These are phyloP conservation scores for Colletotrichum simmondsii DNA, from an alignment of 2,329 filamentous ascomycete genomes.

Conservation along the genomic window DNA sequence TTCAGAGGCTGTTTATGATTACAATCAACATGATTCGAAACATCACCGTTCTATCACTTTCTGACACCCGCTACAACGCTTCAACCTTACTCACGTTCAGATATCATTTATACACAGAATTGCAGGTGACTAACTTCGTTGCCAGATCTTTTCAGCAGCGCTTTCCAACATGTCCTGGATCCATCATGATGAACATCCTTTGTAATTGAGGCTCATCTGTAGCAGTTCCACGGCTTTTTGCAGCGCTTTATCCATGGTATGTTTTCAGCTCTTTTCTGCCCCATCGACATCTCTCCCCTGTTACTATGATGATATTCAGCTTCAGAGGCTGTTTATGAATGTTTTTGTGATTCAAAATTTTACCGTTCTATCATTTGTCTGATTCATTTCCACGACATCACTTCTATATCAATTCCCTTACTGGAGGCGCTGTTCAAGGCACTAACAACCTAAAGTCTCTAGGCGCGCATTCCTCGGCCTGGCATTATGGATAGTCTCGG, in stretches of 20 bases:
- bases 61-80: conserved; percentile 6
- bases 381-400: background rate
- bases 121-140: background rate
- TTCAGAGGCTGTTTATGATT: conserved; percentile 62
- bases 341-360: conserved; percentile 48
- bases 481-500: too few species aligned
- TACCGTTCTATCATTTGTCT: conserved; percentile 42
- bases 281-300: background rate
- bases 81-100: background rate
- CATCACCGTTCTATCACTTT: conserved; percentile 44
- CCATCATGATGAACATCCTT: background rate
- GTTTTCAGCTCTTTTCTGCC: background rate
- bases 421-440: background rate
- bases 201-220: background rate
- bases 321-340: conserved; percentile 61
- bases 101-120: too few species aligned
- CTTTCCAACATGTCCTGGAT: background rate
- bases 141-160: background rate
- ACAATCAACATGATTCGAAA: conserved; percentile 48
- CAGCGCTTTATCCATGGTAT: background rate
- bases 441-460: background rate
- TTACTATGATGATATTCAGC: conserved; percentile 49
- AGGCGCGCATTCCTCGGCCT: background rate
- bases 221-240: too few species aligned
- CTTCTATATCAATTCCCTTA: background rate